Percentiles rank a stretch among this genome's conserved stretches.
phyloP scores from a whole-genome alignment of 768 basidiomycete species.

The Sistotremastrum suecicum region DNA sequence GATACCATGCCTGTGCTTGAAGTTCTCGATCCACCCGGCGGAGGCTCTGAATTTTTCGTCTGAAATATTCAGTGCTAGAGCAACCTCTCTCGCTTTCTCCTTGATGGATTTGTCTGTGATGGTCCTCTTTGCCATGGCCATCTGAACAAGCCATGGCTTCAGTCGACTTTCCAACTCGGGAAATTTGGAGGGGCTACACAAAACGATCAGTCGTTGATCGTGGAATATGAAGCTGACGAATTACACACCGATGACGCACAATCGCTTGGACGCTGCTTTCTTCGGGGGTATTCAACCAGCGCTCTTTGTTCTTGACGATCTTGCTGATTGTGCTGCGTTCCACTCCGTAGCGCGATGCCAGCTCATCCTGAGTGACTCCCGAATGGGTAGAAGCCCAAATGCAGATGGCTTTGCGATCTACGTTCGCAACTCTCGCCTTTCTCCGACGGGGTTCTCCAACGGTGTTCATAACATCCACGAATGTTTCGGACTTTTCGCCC shows the following conservation, averaged over 20 bases:
- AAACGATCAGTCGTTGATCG: slow-evolving; percentile 3
- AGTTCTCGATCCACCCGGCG: slow-evolving; percentile 85
- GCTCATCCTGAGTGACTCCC: slow-evolving; percentile 69
- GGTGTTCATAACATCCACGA: too few species aligned
- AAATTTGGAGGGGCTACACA: slow-evolving; percentile 59
- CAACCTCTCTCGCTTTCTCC: slow-evolving; percentile 54
- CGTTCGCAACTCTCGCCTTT: slow-evolving; percentile 62
- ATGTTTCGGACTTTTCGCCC: too few species aligned
- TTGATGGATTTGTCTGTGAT: slow-evolving; percentile 54
- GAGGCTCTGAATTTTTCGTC: slow-evolving; percentile 83
- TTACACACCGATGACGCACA: slow-evolving; percentile 53
- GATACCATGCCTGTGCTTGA: slow-evolving; percentile 72
- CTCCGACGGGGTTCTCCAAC: background rate
- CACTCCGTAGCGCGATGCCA: slow-evolving; percentile 59
- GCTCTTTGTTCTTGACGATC: slow-evolving; percentile 73
- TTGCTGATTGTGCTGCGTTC: slow-evolving; percentile 93
- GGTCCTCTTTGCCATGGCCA: slow-evolving; percentile 28
- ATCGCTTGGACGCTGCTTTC: slow-evolving; percentile 37
- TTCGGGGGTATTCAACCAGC: slow-evolving; percentile 60
- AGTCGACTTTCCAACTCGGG: slow-evolving; percentile 61
- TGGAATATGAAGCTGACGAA: background rate
- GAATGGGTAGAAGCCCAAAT: slow-evolving; percentile 48
- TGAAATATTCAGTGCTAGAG: slow-evolving; percentile 35
- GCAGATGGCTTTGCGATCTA: slow-evolving; percentile 67
- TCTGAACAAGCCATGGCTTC: slow-evolving; percentile 40